Conservation (phyloP, 2,329 filamentous ascomycete species). For the Aspergillus ruber region DNA sequence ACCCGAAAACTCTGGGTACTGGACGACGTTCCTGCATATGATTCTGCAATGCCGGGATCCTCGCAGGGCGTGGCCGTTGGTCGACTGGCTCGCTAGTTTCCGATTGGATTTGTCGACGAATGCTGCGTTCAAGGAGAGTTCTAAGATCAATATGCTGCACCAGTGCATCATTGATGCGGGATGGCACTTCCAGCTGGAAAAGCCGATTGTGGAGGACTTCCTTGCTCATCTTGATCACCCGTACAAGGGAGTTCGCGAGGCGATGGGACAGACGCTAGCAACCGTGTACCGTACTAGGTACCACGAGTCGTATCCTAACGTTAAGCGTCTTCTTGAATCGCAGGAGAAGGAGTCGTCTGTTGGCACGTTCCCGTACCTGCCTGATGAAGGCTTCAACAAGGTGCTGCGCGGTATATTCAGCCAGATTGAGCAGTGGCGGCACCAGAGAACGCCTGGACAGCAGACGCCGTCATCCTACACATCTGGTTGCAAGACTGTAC, state of each 20-base stretch:
- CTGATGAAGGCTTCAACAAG: conserved; percentile 64
- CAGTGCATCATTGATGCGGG: conserved; percentile 80
- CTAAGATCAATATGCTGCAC: conserved; percentile 86
- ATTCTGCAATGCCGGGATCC: conserved; percentile 85
- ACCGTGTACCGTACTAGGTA: conserved; percentile 87
- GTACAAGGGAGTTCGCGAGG: conserved; percentile 93
- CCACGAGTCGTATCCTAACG: conserved; percentile 84
- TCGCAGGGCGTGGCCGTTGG: conserved; percentile 75
- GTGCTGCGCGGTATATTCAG: conserved; percentile 71
- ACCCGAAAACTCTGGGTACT: conserved; percentile 89
- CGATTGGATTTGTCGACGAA: conserved; percentile 90
- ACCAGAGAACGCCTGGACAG: conserved; percentile 75
- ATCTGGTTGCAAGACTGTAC: conserved; percentile 88
- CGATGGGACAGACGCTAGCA: conserved; percentile 83
- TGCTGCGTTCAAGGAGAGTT: conserved; percentile 97
- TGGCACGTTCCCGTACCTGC: conserved; percentile 75
- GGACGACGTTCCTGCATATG: conserved; percentile 89
- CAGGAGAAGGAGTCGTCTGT: conserved; percentile 78
- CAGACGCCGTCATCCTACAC: conserved; percentile 94
- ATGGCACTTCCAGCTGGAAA: conserved; percentile 91
- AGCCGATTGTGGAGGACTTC: conserved; percentile 84
- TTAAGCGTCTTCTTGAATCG: conserved; percentile 64
- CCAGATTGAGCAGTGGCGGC: conserved; percentile 79
- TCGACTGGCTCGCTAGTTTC: conserved; percentile 77
- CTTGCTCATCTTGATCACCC: conserved; percentile 89